Base-by-base conservation (phyloP, 2,329 filamentous ascomycete species). In the Sordariomycetes sp. region DNA sequence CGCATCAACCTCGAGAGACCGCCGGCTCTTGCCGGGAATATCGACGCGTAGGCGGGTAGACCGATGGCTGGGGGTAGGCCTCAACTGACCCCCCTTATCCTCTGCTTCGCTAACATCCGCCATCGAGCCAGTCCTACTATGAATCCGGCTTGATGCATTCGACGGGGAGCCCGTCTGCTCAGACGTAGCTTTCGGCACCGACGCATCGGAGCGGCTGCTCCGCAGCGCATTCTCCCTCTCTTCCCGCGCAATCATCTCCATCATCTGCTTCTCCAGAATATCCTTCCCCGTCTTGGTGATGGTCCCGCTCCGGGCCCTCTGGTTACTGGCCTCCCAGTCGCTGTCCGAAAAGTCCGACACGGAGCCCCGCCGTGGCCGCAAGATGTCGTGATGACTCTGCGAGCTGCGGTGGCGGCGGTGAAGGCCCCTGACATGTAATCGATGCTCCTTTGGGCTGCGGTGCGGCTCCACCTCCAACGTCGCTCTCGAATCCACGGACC, bases 341-440 rank as follows among this genome's bases (percentile, higher is more conserved):
- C 75, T 81, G 32, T 79, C 79, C 5, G 84, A 86, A 4, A 77
- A 76, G 56, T 83, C 82, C 0, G 85, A 87, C 10, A 74, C 67
- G 10, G 81, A 83, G 12, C 67, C 67, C 45, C 64, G 65, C 54
- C 77, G 75, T 34, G 78, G 74, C 53, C 75, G 75, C 32, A 77
- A 69, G 59, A 81, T 77, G 56, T 80, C 76, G 35, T 79, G 74
- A 58, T 75, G 76, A 59, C 78, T 73, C 13, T 70, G 65, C 2
- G 78, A 79, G 57, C 70, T 72, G 59, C 68, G 75, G 57, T 77
- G 78, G 52, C 77, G 79, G 58, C 82, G 79, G 20, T 79, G 74
- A 17, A 78, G 70, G n/a, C 76, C 74, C 53, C 76, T 76, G 56
- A 84, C 67, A 17, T 66, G 39, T 15, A 57, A 51, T 7, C 51